These are phyloP conservation scores for Vaccinium corymbosum DNA, from an alignment of 148 eudicot species.

Conservation along the genomic window DNA sequence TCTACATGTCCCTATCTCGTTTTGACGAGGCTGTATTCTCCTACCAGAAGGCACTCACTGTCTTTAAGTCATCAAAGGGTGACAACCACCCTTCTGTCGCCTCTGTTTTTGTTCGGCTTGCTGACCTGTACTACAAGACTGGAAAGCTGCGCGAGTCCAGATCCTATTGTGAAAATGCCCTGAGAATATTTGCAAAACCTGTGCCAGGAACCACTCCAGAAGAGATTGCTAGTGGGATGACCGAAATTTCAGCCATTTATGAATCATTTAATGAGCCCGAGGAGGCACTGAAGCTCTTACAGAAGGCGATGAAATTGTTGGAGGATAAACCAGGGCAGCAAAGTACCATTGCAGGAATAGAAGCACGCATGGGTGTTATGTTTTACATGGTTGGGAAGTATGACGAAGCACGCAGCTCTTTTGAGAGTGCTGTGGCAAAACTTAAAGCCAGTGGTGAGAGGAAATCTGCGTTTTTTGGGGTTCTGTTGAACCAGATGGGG, in stretches of 20 bases:
- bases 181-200: constrained; percentile 92
- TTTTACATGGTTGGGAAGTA: constrained; percentile 78
- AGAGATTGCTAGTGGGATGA: constrained; percentile 85
- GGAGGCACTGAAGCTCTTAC: constrained; percentile 80
- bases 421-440: constrained; percentile 70
- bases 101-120: constrained; percentile 80
- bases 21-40: constrained; percentile 93
- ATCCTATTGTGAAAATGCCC: constrained; percentile 92
- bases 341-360: constrained; percentile 83
- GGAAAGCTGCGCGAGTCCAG: constrained; percentile 92
- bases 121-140: constrained; percentile 88
- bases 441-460: constrained; percentile 89
- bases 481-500: constrained; percentile 94
- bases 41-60: constrained; percentile 93
- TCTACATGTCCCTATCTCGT: constrained; percentile 70
- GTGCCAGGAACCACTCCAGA: constrained; percentile 91
- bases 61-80: constrained; percentile 90
- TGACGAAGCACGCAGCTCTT: constrained; percentile 67
- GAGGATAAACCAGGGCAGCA: constrained; percentile 95
- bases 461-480: constrained; percentile 93
- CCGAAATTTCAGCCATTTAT: constrained; percentile 85
- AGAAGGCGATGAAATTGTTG: constrained; percentile 72
- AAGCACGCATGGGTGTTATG: constrained; percentile 93
- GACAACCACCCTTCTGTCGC: constrained; percentile 98
- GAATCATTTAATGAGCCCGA: constrained; percentile 90